Percentiles rank a stretch among this genome's conserved stretches.
phyloP scores from a whole-genome alignment of 352 stramenopile genomes.

The Phytophthora pisi region DNA sequence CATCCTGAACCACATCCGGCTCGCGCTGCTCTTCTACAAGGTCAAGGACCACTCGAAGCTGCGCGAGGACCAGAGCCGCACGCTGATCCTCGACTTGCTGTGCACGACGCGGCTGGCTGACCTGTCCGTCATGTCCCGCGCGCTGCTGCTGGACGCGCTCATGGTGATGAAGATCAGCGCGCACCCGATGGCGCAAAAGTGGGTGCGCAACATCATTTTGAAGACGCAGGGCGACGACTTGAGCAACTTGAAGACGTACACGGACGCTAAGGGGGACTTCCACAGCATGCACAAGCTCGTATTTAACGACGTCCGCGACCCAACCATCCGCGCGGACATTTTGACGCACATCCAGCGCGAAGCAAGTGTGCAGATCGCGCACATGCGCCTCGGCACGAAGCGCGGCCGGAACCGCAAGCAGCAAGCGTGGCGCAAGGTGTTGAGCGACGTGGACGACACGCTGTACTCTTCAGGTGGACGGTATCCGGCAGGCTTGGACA shows the following conservation, averaged over 20 bases:
- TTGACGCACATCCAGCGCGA: conserved; percentile 96
- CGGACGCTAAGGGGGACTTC: conserved; percentile 96
- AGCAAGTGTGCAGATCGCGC: conserved; percentile 93
- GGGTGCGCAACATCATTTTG: conserved; percentile 97
- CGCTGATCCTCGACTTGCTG: conserved; percentile 95
- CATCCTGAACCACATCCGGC: conserved; percentile 93
- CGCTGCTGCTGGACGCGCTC: conserved; percentile 94
- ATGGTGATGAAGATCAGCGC: conserved; percentile 98
- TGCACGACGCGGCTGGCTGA: conserved; percentile 93
- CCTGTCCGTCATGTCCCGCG: conserved; percentile 92
- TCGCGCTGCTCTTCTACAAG: conserved; percentile 98
- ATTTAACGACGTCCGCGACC: conserved; percentile 95
- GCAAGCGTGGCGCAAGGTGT: conserved; percentile 97
- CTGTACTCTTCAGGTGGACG: conserved; percentile 95
- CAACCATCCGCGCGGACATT: conserved; percentile 91
- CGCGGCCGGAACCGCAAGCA: conserved; percentile 74
- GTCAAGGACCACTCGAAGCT: conserved; percentile 93
- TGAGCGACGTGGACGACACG: conserved; percentile 99
- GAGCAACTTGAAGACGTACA: conserved; percentile 96
- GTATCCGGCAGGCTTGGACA: conserved; percentile 96
- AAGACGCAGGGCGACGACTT: conserved; percentile 96
- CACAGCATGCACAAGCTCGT: conserved; percentile 98
- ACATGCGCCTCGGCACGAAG: conserved; percentile 92
- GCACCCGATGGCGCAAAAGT: conserved; percentile 94
- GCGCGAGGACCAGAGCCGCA: conserved; percentile 86